phyloP scores from a whole-genome alignment of 208 protist genomes.

The Ichthyophonus hoferi region DNA sequence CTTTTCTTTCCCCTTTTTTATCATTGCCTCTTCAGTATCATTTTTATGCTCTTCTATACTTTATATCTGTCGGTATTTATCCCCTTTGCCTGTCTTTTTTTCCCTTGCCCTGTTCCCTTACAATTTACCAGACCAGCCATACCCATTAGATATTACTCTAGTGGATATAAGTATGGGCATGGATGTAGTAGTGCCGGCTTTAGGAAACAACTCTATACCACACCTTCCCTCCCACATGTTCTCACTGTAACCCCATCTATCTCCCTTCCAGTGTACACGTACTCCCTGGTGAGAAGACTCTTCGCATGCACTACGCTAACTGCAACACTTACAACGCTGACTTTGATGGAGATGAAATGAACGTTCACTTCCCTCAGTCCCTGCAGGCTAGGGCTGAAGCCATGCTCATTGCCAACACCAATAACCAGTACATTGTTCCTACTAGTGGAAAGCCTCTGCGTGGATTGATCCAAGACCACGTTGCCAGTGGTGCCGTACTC shows the following conservation, averaged over 20 bases:
- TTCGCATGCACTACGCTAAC: constrained; percentile 99
- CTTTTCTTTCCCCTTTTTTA: too few relatives aligned
- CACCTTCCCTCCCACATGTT: neutral
- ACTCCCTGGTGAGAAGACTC: constrained; percentile 80
- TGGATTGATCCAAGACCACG: constrained; percentile 99
- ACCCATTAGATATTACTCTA: too few relatives aligned
- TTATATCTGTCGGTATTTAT: too few relatives aligned
- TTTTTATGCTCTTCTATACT: too few relatives aligned
- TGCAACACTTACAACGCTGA: constrained; percentile 99
- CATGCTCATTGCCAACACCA: constrained; percentile 81
- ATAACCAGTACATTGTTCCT: constrained; percentile 75
- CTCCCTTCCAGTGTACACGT: constrained; percentile 67
- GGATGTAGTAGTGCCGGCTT: too few relatives aligned
- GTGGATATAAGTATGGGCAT: too few relatives aligned
- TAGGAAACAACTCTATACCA: neutral
- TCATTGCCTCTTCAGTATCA: too few relatives aligned
- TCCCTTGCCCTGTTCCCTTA: too few relatives aligned
- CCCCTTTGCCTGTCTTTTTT: too few relatives aligned
- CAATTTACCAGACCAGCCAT: too few relatives aligned
- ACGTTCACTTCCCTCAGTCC: constrained; percentile 97
- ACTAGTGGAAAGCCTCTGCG: constrained; percentile 85
- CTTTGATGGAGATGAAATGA: constrained; percentile 99
- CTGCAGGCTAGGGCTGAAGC: constrained; percentile 86
- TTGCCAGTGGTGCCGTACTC: constrained; percentile 91
- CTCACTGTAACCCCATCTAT: neutral